Evolutionary conservation across 768 basidiomycete species (phyloP), one percentile per base, ranked within the genome.

Genomic region (Hemileccinum rubropunctum): DNA sequence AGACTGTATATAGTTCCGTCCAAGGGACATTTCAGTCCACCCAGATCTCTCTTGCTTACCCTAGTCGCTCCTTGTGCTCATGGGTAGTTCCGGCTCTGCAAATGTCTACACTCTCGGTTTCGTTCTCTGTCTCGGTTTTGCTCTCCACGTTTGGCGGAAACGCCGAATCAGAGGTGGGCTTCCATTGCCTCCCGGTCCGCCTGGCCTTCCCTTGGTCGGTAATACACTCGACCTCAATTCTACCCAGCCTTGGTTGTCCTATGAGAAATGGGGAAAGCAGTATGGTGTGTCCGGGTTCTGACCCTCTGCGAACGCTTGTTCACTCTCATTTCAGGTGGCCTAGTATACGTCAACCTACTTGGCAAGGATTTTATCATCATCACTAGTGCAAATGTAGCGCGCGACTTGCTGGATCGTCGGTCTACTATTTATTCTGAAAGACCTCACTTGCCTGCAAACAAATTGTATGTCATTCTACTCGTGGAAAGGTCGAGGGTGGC

Each of bases 131-230:
- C n/a, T 34, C 3, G 47, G 34, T 15, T 15, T 53, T 7, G 32
- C 18, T 14, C 21, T 66, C 41, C 42, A 33, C 8, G 27, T 2
- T 4, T 68, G 65, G 66, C 42, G 53, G 39, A 35, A 44, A 28
- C 35, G 37, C 21, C 51, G 42, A 23, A 42, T 41, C 39, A 53
- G 58, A 36, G 27, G 37, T 12, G 59, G 62, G 3, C 47, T 59
- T 41, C 62, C 73, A 8, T 70, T 80, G 14, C 76, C 76, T 30
- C 78, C 76, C 15, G 82, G 81, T 13, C 82, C 82, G 0, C 73
- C 65, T 45, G 76, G 76, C 37, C 65, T 82, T 34, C 69, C 68
- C 2, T 45, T 71, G 21, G 28, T 67, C 4, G 69, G 68, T 2
- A 63, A 50, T 36, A 13, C 50, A 7, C 41, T 62, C 14, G 53